Base-by-base conservation (phyloP, 768 basidiomycete species). In the Holtermanniella nyarrowii region DNA sequence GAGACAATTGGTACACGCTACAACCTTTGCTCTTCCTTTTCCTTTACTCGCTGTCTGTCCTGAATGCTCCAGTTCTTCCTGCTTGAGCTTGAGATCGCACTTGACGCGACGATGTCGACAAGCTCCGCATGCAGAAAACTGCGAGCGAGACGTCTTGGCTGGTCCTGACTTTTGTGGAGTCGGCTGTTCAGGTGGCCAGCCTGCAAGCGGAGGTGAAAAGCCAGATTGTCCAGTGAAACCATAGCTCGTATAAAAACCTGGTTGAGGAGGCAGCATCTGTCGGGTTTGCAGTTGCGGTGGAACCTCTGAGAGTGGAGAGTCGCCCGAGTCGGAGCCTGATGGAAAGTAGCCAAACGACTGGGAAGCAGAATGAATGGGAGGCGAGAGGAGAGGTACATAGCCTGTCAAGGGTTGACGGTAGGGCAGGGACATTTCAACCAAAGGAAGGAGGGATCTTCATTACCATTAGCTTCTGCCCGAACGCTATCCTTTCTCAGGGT, bases 81-180 rank as follows among this genome's bases (percentile, higher is more conserved):
- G 77, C 41, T 83, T 76, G 71, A 91, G 87, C 69, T 93, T 91
- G 50, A 93, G 79, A 76, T 93, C 89, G 67, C 89, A 95, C 49
- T 87, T 86, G 20, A 95, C 90, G 83, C 90, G 80, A 68, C 90
- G 74, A 81, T 86, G 86, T 54, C 88, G 82, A 72, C 90, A 95
- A 25, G 88, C 87, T 52, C 88, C 88, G 68, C 90, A 93, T 5
- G 89, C 89, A n/a, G 85, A 86, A 72, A 87, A 88, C 61, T 93
- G 86, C 61, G 85, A 83, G 55, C 85, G 75, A 2, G 81, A 78
- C 24, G 85, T 85, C 68, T 86, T 86, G 16, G 55, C 31, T 16
- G 31, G 31, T 16, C 31, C 50, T 84, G 80, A 51, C 82, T 37
- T 37, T 37, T 37, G 16, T 37, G 7, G 31, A 37, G 31, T 37